These are phyloP conservation scores for Leptodontidium sp. DNA, from an alignment of 2,329 filamentous ascomycete species.

Conservation along the genomic window DNA sequence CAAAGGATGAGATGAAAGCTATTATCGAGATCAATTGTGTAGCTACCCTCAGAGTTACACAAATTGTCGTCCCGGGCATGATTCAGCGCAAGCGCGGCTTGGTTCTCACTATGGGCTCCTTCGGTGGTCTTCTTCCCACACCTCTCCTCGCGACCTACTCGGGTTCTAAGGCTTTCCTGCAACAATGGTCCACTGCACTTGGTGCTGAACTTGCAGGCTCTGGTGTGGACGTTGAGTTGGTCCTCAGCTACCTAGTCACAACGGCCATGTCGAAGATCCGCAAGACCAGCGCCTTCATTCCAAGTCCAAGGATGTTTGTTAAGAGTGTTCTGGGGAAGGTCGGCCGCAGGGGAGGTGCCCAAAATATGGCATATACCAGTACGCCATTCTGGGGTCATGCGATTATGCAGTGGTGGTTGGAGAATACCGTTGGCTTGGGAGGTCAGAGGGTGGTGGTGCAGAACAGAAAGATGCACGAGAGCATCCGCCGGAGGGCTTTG, in stretches of 20 bases:
- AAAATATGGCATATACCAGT: slow-evolving; percentile 82
- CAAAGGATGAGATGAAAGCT: slow-evolving; percentile 80
- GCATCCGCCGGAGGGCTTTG: slow-evolving; percentile 72
- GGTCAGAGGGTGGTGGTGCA: slow-evolving; percentile 63
- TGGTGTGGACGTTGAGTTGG: slow-evolving; percentile 88
- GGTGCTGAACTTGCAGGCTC: slow-evolving; percentile 82
- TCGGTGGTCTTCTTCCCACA: slow-evolving; percentile 90
- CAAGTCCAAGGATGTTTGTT: slow-evolving; percentile 85
- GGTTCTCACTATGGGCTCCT: slow-evolving; percentile 96
- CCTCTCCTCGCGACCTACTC: slow-evolving; percentile 95
- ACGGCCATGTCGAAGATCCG: slow-evolving; percentile 98
- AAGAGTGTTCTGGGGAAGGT: slow-evolving; percentile 80
- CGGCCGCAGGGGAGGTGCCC: slow-evolving; percentile 78
- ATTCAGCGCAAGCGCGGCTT: slow-evolving; percentile 83
- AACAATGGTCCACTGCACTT: slow-evolving; percentile 92
- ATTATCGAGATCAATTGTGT: slow-evolving; percentile 97
- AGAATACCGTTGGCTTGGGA: slow-evolving; percentile 65
- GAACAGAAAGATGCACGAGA: slow-evolving; percentile 73
- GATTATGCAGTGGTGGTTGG: slow-evolving; percentile 83
- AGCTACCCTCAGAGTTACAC: slow-evolving; percentile 87
- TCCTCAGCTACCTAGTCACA: slow-evolving; percentile 91
- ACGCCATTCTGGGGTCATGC: slow-evolving; percentile 95
- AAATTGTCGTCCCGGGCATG: slow-evolving; percentile 86
- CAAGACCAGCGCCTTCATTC: slow-evolving; percentile 78
- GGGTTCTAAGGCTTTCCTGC: slow-evolving; percentile 96